Conservation (phyloP, 257 asterid species). For the Cordia subcordata region DNA sequence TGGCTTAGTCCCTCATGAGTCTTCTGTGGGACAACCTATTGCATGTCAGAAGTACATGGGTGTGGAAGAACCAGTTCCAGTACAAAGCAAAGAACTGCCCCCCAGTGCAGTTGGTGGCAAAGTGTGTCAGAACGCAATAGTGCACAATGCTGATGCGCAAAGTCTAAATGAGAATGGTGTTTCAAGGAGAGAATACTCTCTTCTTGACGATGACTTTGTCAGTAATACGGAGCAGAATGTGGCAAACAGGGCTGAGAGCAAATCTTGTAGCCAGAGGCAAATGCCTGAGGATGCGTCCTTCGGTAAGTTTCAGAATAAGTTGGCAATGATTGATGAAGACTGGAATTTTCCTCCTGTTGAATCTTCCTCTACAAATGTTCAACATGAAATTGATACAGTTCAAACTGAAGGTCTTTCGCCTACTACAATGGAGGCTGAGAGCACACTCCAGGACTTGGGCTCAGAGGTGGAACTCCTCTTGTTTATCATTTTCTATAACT, state of each 20-base stretch:
- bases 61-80: slow-evolving; percentile 18
- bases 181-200: slow-evolving; percentile 33
- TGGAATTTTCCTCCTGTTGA: slow-evolving; percentile 18
- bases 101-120: slow-evolving; percentile 25
- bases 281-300: slow-evolving; percentile 14
- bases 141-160: slow-evolving; percentile 21
- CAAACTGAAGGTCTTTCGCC: slow-evolving; percentile 21
- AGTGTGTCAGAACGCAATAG: slow-evolving; percentile 26
- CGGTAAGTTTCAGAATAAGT: slow-evolving; percentile 22
- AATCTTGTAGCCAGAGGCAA: slow-evolving; percentile 24
- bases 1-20: slow-evolving; percentile 29
- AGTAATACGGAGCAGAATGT: slow-evolving; percentile 24
- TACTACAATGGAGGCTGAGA: slow-evolving; percentile 28
- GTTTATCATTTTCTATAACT: slow-evolving; percentile 5
- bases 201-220: slow-evolving; percentile 40
- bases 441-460: slow-evolving; percentile 31
- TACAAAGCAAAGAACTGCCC: slow-evolving; percentile 20
- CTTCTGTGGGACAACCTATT: slow-evolving; percentile 19
- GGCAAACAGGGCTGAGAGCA: slow-evolving; percentile 19
- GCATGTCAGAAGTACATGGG: slow-evolving; percentile 20
- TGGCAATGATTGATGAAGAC: slow-evolving; percentile 17
- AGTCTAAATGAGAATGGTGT: slow-evolving; percentile 18
- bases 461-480: slow-evolving; percentile 35
- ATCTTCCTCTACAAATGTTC: slow-evolving; percentile 17
- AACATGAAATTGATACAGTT: slow-evolving; percentile 23